Base-by-base conservation (phyloP, 768 basidiomycete species). In the Piloderma croceum region DNA sequence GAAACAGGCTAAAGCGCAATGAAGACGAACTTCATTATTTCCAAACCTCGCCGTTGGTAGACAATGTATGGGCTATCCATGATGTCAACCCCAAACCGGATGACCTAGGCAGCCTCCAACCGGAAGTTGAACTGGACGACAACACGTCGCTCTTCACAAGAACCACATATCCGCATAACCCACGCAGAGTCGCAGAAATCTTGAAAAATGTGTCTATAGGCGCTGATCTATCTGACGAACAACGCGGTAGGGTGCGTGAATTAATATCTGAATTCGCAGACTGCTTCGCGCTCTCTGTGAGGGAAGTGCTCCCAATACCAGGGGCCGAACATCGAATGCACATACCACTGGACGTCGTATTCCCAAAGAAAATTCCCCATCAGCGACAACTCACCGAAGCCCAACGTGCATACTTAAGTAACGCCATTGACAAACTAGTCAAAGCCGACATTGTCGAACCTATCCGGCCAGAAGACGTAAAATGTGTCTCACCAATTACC, bases 381-480 rank as follows among this genome's bases (percentile, higher is more conserved):
- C 27, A 29, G 27, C 27, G 10, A 9, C 36, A 68, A 1, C 38
- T 65, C 2, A 64, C 59, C 1, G 51, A 48, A 23, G 53, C 59
- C 0, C 69, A 70, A 42, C 36, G 45, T 10, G 46, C 49, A 12
- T 70, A 52, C 32, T 42, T 64, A 5, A 46, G 61, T 29, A 31
- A 45, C 4, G 56, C 57, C 10, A 39, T 71, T 1, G 59, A 69
- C 17, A 53, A 63, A 9, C 58, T 73, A 53, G 29, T 54, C 2
- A 46, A 34, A 0, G 63, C 67, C 0, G 64, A 57, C 0, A 58
- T 73, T 7, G 60, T 70, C 10, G 46, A 33, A 5, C 53, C 36
- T 0, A 58, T 62, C 12, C 34, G 52, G 1, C 56, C 62, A 3
- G 29, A 46, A 4, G 51, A 64, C 1, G 65, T 71, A 9, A 66